A percentile compares a stretch with the other conserved stretches of the same genome.
Conservation (phyloP, 768 basidiomycete species). For the Cyclocybe cylindracea region DNA sequence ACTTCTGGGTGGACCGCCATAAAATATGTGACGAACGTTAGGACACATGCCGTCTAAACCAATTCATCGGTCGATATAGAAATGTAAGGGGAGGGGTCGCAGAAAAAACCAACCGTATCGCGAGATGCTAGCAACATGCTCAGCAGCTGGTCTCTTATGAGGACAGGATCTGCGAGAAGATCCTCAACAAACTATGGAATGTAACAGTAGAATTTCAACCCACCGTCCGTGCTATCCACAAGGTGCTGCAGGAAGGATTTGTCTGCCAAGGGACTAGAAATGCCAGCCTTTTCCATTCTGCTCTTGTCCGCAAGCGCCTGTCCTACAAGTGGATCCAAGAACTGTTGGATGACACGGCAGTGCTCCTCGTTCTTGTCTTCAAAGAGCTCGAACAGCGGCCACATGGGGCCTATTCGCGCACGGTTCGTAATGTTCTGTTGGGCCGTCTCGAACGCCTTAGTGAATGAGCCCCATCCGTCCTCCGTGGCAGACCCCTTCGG, state of each 20-base stretch:
- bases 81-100: not conserved
- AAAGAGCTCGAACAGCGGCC: conserved; percentile 64
- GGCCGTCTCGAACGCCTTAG: conserved; percentile 56
- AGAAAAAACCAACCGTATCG: conserved; percentile 59
- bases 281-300: conserved; percentile 35
- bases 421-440: conserved; percentile 54
- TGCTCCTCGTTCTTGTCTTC: conserved; percentile 51
- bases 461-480: conserved; percentile 64
- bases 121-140: conserved; percentile 77
- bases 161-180: conserved; percentile 48
- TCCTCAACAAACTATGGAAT: not conserved
- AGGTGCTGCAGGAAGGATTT: conserved; percentile 71
- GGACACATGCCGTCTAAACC: conserved; percentile 61
- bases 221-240: conserved; percentile 65
- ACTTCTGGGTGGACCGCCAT: conserved; percentile 67
- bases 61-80: not conserved
- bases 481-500: conserved; percentile 62
- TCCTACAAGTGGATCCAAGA: conserved; percentile 66
- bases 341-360: conserved; percentile 51
- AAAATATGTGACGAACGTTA: conserved; percentile 73
- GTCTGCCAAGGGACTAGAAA: conserved; percentile 41
- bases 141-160: conserved; percentile 77
- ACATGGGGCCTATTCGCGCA: conserved; percentile 52
- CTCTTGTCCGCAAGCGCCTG: conserved; percentile 50
- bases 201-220: conserved; percentile 11